Evolutionary conservation across 73 alveolate genomes (phyloP).

Genomic region (Paramecium biaurelia): DNA sequence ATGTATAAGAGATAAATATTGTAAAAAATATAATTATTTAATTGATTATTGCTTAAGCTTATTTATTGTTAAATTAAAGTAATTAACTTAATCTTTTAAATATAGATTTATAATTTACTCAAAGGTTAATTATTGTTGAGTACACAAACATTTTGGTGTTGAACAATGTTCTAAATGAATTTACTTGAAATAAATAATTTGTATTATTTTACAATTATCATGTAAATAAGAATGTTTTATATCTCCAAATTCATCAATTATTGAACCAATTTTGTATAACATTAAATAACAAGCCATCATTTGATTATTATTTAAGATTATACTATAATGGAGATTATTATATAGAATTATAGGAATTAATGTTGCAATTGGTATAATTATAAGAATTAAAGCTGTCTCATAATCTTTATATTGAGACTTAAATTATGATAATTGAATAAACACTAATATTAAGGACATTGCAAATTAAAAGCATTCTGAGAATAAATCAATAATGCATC

Average conservation of each 20-base stretch:
- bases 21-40: not conserved
- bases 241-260: slow-evolving; percentile 6
- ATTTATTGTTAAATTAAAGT: not conserved
- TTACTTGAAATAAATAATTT: not conserved
- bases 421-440: not conserved
- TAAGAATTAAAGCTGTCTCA: not conserved
- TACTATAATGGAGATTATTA: not conserved
- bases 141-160: not conserved
- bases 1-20: not conserved
- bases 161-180: not conserved
- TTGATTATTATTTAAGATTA: not conserved
- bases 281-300: not conserved
- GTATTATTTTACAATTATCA: not conserved
- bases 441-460: not conserved
- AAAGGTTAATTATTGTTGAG: slow-evolving; percentile 3
- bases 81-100: not conserved
- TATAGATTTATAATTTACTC: not conserved
- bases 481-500: not conserved
- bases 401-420: not conserved
- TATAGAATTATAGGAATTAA: not conserved
- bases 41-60: not conserved
- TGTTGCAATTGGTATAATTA: not conserved
- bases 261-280: not conserved
- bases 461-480: not conserved
- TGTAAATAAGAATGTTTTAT: not conserved